These are phyloP conservation scores for Neophaeococcomyces mojaviensis DNA, from an alignment of 2,329 filamentous ascomycete species.

Conservation along the genomic window DNA sequence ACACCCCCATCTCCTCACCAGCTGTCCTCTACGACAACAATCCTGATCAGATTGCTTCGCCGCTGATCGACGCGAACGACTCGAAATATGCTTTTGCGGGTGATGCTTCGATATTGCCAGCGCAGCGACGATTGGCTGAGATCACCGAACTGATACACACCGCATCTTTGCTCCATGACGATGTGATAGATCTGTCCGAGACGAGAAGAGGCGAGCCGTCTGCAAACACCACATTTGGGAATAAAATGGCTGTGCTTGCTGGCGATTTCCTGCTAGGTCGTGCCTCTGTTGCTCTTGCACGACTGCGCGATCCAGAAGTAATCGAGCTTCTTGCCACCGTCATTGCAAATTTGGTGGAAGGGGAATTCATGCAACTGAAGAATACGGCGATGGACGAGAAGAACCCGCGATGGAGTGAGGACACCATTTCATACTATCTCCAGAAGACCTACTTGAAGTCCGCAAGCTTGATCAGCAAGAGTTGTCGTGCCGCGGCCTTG, in stretches of 20 bases:
- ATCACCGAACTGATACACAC: conserved; percentile 98
- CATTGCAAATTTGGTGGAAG: conserved; percentile 94
- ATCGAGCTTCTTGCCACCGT: conserved; percentile 91
- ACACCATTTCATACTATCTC: conserved; percentile 85
- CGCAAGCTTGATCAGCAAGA: conserved; percentile 91
- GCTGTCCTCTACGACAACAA: conserved; percentile 72
- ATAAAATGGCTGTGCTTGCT: conserved; percentile 97
- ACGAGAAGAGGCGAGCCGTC: conserved; percentile 76
- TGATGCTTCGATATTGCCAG: conserved; percentile 67
- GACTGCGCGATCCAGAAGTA: conserved; percentile 85
- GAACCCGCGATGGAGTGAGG: conserved; percentile 77
- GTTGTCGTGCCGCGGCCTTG: conserved; percentile 80
- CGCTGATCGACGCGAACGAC: conserved; percentile 45
- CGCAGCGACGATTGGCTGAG: conserved; percentile 84
- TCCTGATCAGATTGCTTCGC: conserved; percentile 52
- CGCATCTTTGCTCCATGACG: conserved; percentile 90
- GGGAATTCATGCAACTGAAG: conserved; percentile 99
- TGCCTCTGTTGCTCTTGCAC: conserved; percentile 85
- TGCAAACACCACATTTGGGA: conserved; percentile 91
- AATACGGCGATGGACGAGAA: conserved; percentile 86
- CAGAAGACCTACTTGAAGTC: conserved; percentile 99
- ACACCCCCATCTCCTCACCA: conserved; percentile 54
- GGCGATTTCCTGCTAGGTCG: conserved; percentile 93
- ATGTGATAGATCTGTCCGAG: conserved; percentile 90
- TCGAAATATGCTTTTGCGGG: conserved; percentile 35